Evolutionary conservation across 768 basidiomycete genomes (phyloP).

Genomic region (Suillus plorans): DNA sequence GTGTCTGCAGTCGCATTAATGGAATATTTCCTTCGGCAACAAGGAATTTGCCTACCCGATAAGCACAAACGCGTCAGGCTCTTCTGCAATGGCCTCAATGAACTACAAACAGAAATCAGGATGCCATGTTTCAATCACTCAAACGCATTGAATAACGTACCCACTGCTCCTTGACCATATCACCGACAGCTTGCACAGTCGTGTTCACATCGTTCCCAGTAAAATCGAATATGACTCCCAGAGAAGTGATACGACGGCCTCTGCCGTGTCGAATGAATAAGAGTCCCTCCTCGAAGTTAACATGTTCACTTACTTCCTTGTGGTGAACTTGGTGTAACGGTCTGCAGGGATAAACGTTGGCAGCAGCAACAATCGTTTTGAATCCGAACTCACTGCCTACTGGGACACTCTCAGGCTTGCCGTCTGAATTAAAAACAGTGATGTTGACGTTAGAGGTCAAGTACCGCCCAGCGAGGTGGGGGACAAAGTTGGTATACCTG

Average conservation of each 20-base stretch:
- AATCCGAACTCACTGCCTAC: slow-evolving; percentile 41
- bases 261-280: slow-evolving; percentile 23
- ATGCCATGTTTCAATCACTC: not conserved
- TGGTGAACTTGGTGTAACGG: slow-evolving; percentile 72
- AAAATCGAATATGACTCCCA: slow-evolving; percentile 81
- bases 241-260: slow-evolving; percentile 72
- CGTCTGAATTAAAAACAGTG: slow-evolving; percentile 50
- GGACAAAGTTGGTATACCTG: slow-evolving; percentile 66
- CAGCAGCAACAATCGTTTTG: not conserved
- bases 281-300: not conserved
- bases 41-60: slow-evolving; percentile 46
- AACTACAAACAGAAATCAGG: slow-evolving; percentile 47
- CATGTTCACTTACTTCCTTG: slow-evolving; percentile 53
- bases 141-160: slow-evolving; percentile 30
- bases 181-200: slow-evolving; percentile 67
- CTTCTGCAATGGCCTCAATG: slow-evolving; percentile 69
- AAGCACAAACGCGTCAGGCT: slow-evolving; percentile 81
- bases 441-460: slow-evolving; percentile 87
- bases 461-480: slow-evolving; percentile 67
- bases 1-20: slow-evolving; percentile 49
- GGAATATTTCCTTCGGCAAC: not conserved
- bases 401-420: slow-evolving; percentile 37
- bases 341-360: slow-evolving; percentile 39
- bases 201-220: slow-evolving; percentile 68
- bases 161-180: slow-evolving; percentile 83